These are phyloP conservation scores for Yamadazyma tumulicola DNA, from an alignment of 805 yeast genomes.

Conservation along the genomic window DNA sequence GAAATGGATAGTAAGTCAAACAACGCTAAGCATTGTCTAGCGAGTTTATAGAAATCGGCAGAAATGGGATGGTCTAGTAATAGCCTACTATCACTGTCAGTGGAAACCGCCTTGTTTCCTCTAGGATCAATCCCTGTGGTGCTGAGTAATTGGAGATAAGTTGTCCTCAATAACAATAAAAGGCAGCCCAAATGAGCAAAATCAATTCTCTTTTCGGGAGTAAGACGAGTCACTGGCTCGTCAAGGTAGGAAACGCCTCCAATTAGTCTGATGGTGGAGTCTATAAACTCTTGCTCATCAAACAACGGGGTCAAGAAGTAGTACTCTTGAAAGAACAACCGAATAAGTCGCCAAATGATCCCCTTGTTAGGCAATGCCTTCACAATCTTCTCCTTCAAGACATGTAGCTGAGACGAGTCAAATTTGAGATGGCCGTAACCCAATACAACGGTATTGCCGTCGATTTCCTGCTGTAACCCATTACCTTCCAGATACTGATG, in stretches of 20 bases:
- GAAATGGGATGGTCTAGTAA: constrained; percentile 25
- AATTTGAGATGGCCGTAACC: no score
- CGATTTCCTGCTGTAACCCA: no score
- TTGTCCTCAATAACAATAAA: constrained; percentile 28
- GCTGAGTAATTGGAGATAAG: constrained; percentile 33
- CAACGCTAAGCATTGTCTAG: constrained; percentile 33
- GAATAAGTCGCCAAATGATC: constrained; percentile 52
- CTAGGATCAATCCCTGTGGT: constrained; percentile 18
- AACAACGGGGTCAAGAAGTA: constrained; percentile 63
- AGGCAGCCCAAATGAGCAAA: constrained; percentile 32
- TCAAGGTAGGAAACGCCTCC: constrained; percentile 30
- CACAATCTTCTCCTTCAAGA: constrained; percentile 1
- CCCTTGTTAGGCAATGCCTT: constrained; percentile 49
- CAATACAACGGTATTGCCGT: no score
- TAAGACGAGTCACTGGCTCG: constrained; percentile 15
- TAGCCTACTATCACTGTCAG: constrained; percentile 7
- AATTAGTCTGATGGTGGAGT: constrained; percentile 41
- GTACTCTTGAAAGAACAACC: constrained; percentile 53
- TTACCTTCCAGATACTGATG: no score
- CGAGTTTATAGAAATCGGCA: constrained; percentile 24
- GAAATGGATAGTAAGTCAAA: constrained; percentile 33
- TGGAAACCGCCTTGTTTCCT: background rate
- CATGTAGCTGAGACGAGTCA: background rate
- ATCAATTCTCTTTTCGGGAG: constrained; percentile 28
- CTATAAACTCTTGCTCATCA: constrained; percentile 52